Base-by-base conservation (phyloP, 2,329 filamentous ascomycete species). In the Metarhizium album region DNA sequence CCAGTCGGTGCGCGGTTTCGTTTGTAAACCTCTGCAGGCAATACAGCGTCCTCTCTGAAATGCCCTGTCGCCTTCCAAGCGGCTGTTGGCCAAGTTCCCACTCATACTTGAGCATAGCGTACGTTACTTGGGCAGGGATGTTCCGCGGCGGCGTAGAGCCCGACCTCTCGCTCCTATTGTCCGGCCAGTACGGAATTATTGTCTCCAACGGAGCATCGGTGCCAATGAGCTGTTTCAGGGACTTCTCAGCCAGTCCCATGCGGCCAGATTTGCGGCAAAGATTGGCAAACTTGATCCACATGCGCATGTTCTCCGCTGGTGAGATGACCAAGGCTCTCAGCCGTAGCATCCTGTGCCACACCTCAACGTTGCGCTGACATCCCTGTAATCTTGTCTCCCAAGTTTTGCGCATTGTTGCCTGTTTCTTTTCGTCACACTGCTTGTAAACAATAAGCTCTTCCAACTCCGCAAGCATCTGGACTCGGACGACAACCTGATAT, bases 271-370 rank as follows among this genome's bases (percentile, higher is more conserved):
- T 99, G 61, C 94, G 87, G 68, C 94, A 99, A 5, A 98, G 80
- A 61, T 97, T 98, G 61, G 93, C 88, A 65, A 96, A 98, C 66
- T 98, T 99, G 74, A 98, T 97, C 83, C 90, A 96, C 90, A 98
- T 98, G 61, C 95, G 87, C 75, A 95, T 89, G 62, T 96, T 96
- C 65, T 99, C 90, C 33, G 82, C 82, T 0, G 94, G 91, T 1
- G 84, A 84, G 54, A 97, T 91, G 53, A 99, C 93, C 48, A 99
- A 76, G 20, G 90, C 87, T 53, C 93, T 83, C 31, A 98, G 83
- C 64, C 95, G 93, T 50, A 99, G 82, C 89, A 97, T 97, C 53
- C 93, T 83, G 65, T 96, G 90, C 93, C 93, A 99, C 3, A 97
- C 89, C 62, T 99, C 93, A 20, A 96, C 90, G 60, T 97, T 96